These are phyloP conservation scores for Hibiscus tridactylites DNA, from an alignment of 345 rosid genomes.

Conservation along the genomic window DNA sequence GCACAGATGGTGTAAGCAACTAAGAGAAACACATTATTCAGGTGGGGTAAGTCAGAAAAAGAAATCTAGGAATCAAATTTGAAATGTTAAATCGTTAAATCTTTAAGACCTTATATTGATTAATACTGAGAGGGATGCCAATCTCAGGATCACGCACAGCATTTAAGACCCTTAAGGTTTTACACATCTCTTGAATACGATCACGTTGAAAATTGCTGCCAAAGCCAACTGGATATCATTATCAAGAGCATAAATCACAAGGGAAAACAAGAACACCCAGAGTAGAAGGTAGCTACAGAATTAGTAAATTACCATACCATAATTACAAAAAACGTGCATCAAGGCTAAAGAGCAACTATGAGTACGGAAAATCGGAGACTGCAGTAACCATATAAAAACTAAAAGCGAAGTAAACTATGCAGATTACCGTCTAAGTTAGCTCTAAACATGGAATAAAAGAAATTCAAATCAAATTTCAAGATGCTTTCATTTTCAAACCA, in stretches of 20 bases:
- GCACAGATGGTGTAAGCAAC: slow-evolving; percentile 77
- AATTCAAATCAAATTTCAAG: not conserved
- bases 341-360: not conserved
- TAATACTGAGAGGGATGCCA: slow-evolving; percentile 88
- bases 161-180: slow-evolving; percentile 84
- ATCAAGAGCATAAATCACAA: slow-evolving; percentile 38
- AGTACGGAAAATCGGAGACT: not conserved
- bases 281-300: not conserved
- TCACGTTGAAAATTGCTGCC: slow-evolving; percentile 92
- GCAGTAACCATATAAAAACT: not conserved
- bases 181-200: slow-evolving; percentile 81
- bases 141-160: slow-evolving; percentile 70
- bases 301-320: not conserved
- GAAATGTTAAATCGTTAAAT: slow-evolving; percentile 1
- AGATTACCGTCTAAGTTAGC: not conserved
- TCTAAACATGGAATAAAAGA: not conserved
- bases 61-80: not conserved
- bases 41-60: slow-evolving; percentile 2
- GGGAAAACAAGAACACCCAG: not conserved
- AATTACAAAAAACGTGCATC: not conserved
- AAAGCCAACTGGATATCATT: slow-evolving; percentile 58
- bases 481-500: slow-evolving; percentile 1
- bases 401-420: not conserved
- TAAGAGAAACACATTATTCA: slow-evolving; percentile 30
- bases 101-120: slow-evolving; percentile 75